Conservation (phyloP, 257 asterid genomes). For the Salvia rosmarinus region DNA sequence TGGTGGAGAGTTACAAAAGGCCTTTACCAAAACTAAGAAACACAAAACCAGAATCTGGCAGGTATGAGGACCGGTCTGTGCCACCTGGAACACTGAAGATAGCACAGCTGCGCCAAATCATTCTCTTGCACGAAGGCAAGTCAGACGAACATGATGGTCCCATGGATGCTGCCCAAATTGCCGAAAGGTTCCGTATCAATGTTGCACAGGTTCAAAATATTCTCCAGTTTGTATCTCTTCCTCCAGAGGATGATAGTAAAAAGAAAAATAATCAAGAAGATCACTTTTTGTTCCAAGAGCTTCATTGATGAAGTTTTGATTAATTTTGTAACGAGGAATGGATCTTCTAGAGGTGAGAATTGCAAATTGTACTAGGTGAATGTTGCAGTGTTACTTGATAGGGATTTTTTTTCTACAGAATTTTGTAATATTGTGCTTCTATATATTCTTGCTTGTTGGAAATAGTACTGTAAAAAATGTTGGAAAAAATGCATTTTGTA, state of each 20-base stretch:
- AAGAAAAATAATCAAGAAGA: conserved; percentile 46
- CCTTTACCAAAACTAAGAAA: conserved; percentile 85
- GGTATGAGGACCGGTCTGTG: conserved; percentile 73
- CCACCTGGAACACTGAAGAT: conserved; percentile 84
- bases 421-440: conserved; percentile 22
- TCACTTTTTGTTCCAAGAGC: not conserved
- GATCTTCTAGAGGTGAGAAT: conserved; percentile 35
- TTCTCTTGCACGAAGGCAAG: conserved; percentile 78
- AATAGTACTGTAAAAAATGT: not conserved
- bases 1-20: conserved; percentile 68
- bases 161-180: conserved; percentile 61
- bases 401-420: conserved; percentile 5
- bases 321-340: conserved; percentile 26
- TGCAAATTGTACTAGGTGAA: conserved; percentile 21
- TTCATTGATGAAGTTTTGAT: conserved; percentile 1
- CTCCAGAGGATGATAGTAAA: conserved; percentile 58
- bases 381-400: conserved; percentile 7
- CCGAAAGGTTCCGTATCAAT: conserved; percentile 60
- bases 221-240: conserved; percentile 65
- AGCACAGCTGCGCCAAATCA: conserved; percentile 67
- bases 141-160: conserved; percentile 65
- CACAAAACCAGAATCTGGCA: conserved; percentile 61
- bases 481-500: not conserved
- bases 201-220: conserved; percentile 67
- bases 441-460: conserved; percentile 11